These are phyloP conservation scores for Hypsizygus marmoreus DNA, from an alignment of 768 basidiomycete genomes.

Conservation along the genomic window DNA sequence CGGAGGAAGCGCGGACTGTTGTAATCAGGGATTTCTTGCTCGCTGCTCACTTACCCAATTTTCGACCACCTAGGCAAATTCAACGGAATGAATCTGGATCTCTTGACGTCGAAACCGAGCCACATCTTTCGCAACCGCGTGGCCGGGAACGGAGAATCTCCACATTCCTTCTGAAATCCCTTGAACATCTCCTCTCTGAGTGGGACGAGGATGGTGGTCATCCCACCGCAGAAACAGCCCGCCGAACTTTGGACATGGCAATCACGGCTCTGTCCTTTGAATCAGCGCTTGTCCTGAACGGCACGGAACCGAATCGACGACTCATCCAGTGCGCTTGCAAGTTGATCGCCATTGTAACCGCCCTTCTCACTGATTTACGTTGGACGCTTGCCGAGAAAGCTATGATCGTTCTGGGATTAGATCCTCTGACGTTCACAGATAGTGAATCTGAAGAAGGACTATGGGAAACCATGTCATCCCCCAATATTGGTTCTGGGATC, in stretches of 20 bases:
- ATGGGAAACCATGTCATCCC: conserved; percentile 48
- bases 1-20: conserved; percentile 56
- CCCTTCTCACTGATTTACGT: conserved; percentile 40
- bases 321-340: conserved; percentile 68
- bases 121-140: conserved; percentile 47
- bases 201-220: conserved; percentile 48
- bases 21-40: conserved; percentile 74
- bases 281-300: conserved; percentile 63
- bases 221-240: conserved; percentile 62
- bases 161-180: conserved; percentile 58
- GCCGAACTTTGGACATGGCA: conserved; percentile 69
- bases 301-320: conserved; percentile 57
- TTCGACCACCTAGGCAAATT: conserved; percentile 18
- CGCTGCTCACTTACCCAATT: conserved; percentile 57
- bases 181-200: conserved; percentile 51
- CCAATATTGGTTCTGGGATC: conserved; percentile 60
- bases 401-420: conserved; percentile 63
- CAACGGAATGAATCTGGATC: conserved; percentile 2
- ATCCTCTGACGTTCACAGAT: conserved; percentile 56
- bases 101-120: conserved; percentile 13
- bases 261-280: conserved; percentile 72
- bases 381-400: conserved; percentile 70
- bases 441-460: conserved; percentile 27
- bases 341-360: conserved; percentile 36
- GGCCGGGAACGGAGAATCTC: conserved; percentile 65